phyloP scores from a whole-genome alignment of 2,329 filamentous ascomycete genomes.

The Didymella exigua region DNA sequence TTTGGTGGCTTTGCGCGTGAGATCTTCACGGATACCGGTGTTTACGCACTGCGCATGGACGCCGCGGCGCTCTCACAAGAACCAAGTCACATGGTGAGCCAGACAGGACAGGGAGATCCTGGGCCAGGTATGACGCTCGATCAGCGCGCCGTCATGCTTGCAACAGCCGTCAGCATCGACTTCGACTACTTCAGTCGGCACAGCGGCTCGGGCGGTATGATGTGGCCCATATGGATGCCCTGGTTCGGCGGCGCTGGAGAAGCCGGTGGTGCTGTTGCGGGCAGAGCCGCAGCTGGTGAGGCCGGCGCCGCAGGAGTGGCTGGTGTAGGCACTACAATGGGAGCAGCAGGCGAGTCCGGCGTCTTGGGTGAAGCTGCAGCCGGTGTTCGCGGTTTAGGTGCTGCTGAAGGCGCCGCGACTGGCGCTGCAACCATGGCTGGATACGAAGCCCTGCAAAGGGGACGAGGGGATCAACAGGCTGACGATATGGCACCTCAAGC shows the following conservation, averaged over 20 bases:
- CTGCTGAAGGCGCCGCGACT: conserved; percentile 53
- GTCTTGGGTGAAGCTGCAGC: conserved; percentile 56
- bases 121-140: conserved; percentile 66
- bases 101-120: conserved; percentile 38
- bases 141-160: conserved; percentile 69
- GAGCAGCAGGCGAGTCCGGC: conserved; percentile 51
- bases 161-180: conserved; percentile 68
- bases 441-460: conserved; percentile 66
- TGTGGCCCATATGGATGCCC: conserved; percentile 60
- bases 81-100: conserved; percentile 47
- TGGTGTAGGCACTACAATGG: conserved; percentile 36
- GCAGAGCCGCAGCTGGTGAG: conserved; percentile 46
- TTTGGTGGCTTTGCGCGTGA: conserved; percentile 68
- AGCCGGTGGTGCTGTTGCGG: conserved; percentile 49
- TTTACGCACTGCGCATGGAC: conserved; percentile 70
- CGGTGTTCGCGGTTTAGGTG: conserved; percentile 47
- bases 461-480: conserved; percentile 41
- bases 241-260: conserved; percentile 45
- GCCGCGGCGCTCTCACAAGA: conserved; percentile 55
- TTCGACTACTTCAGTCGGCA: conserved; percentile 72
- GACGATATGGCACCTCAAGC: conserved; percentile 39
- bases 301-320: conserved; percentile 42
- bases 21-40: conserved; percentile 69
- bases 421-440: conserved; percentile 66
- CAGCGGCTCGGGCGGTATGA: conserved; percentile 53